These are phyloP conservation scores for Cavenderia fasciculata DNA, from an alignment of 78 protist species.

Conservation along the genomic window DNA sequence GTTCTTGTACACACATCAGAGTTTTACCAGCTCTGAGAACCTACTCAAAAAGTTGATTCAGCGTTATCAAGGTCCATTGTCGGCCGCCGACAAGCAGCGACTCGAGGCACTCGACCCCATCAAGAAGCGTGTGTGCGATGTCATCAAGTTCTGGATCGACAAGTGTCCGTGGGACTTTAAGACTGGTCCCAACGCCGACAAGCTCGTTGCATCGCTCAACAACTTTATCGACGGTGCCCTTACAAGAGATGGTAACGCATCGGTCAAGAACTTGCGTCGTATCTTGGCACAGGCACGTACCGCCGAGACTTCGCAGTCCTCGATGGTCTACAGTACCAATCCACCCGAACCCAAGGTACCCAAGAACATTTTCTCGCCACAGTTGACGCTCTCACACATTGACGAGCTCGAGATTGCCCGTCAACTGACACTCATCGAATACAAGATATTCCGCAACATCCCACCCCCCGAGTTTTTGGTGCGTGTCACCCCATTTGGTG, in stretches of 20 bases:
- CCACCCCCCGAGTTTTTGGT: slow-evolving; percentile 75
- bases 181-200: slow-evolving; percentile 24
- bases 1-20: slow-evolving; percentile 45
- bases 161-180: slow-evolving; percentile 77
- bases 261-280: slow-evolving; percentile 17
- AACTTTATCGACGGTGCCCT: slow-evolving; percentile 70
- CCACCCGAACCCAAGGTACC: slow-evolving; percentile 80
- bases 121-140: slow-evolving; percentile 18
- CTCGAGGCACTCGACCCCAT: slow-evolving; percentile 27
- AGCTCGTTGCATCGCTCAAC: slow-evolving; percentile 33
- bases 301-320: background rate
- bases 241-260: slow-evolving; percentile 39
- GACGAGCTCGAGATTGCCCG: slow-evolving; percentile 70
- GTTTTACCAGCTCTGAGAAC: slow-evolving; percentile 48
- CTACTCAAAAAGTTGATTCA: slow-evolving; percentile 67
- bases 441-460: slow-evolving; percentile 33
- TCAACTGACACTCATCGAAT: slow-evolving; percentile 63
- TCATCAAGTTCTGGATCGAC: slow-evolving; percentile 66
- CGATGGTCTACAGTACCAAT: slow-evolving; percentile 13
- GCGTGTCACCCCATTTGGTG: slow-evolving; percentile 49
- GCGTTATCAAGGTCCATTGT: slow-evolving; percentile 35
- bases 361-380: slow-evolving; percentile 69
- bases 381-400: slow-evolving; percentile 23
- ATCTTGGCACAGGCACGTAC: background rate
- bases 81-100: background rate